Percentiles rank a stretch among this genome's conserved stretches.
Evolutionary conservation across 2,329 filamentous ascomycete genomes (phyloP).

Genomic region (Fusarium sp.): DNA sequence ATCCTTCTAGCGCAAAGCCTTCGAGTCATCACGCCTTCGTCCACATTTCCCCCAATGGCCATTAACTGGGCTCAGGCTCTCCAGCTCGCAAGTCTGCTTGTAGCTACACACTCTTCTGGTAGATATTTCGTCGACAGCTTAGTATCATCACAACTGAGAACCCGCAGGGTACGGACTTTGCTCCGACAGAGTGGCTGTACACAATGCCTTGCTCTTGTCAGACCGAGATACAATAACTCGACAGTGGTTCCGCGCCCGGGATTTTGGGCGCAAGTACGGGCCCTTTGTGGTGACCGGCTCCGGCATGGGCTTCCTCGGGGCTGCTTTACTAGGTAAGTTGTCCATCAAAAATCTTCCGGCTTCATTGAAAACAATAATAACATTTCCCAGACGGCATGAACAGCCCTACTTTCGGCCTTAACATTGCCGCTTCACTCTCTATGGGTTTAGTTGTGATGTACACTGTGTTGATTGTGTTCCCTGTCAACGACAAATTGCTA

Average conservation of each 20-base stretch:
- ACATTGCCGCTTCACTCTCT: background rate
- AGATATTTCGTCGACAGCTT: background rate
- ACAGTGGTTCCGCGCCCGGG: slow-evolving; percentile 2
- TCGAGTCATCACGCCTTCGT: background rate
- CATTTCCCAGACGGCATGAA: background rate
- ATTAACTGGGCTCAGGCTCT: background rate
- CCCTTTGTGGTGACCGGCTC: slow-evolving; percentile 1
- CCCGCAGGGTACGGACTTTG: background rate
- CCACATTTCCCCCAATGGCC: background rate
- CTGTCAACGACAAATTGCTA: slow-evolving; percentile 1
- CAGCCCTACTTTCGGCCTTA: background rate
- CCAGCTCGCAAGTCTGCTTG: background rate
- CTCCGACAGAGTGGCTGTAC: slow-evolving; percentile 4
- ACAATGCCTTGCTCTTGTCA: background rate
- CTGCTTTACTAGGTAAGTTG: background rate
- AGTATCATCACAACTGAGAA: background rate
- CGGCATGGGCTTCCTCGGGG: background rate
- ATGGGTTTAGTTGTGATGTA: background rate
- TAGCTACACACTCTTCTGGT: background rate
- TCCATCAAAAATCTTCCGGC: background rate
- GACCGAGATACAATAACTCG: background rate
- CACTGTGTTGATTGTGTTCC: background rate
- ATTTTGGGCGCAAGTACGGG: slow-evolving; percentile 6
- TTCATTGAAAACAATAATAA: background rate
- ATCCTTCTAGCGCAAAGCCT: background rate